Base-by-base conservation (phyloP, 345 rosid genomes). In the Xanthoceras sorbifolium region DNA sequence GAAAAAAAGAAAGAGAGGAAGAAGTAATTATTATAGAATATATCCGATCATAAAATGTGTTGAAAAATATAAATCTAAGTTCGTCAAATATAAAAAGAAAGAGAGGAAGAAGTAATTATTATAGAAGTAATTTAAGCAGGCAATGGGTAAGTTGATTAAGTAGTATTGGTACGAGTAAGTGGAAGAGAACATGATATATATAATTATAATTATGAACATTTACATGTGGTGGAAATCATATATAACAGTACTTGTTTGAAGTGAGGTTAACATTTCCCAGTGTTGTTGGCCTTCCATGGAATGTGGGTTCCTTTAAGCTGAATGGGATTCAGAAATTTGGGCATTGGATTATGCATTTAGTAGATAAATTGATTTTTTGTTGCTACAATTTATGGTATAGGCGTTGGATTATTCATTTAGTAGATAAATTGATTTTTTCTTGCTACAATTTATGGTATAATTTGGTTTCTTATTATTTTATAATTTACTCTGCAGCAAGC, bases 401-500 rank as follows among this genome's bases (percentile, higher is more conserved):
- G 46, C 14, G 46, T 0, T n/a, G 31, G 46, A 42, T 52, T 20
- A 9, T 52, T 1, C 4, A 44, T 15, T 18, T 29, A 20, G 61
- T 9, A 18, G 40, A 17, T 48, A 17, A 1, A 8, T 36, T 48
- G 17, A 14, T 31, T 4, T 61, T 18, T 15, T 55, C 8, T 40
- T 62, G 29, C 4, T 40, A 50, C 54, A 77, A 72, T 9, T 20
- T 55, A 36, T 20, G 42, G 40, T 61, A 29, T 73, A 18, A 20
- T 42, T 2, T 61, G 46, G 60, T 10, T 71, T 28, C 25, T 22
- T 17, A 20, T 14, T 17, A 34, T 46, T 63, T 28, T 31, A 22
- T 28, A 9, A 15, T 59, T 52, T 64, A 64, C 63, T 76, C 65
- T 84, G 88, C 87, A 93, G 97, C 90, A 90, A 90, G 91, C 86